A percentile compares a stretch with the other conserved stretches of the same genome.
These are phyloP conservation scores for Candida sanyiensis DNA, from an alignment of 805 yeast genomes.

Conservation along the genomic window DNA sequence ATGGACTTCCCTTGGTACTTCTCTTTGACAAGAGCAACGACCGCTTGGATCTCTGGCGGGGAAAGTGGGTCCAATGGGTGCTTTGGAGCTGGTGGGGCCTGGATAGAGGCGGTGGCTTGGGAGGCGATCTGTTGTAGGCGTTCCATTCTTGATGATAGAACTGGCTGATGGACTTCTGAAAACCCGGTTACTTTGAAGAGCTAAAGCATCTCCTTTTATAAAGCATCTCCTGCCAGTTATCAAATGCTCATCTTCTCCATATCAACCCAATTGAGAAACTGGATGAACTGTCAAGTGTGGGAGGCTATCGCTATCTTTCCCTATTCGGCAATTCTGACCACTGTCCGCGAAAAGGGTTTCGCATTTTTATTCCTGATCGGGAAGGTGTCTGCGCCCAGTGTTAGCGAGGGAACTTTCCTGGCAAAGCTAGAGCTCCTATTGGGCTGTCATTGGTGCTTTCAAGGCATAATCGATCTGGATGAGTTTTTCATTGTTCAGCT, in stretches of 20 bases:
- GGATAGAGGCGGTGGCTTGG: conserved; percentile 51
- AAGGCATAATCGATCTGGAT: neutral
- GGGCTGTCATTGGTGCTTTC: neutral
- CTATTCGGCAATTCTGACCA: too few species aligned
- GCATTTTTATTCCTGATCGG: conserved; percentile 3
- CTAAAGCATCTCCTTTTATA: conserved; percentile 1
- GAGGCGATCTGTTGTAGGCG: conserved; percentile 59
- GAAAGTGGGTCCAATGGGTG: conserved; percentile 73
- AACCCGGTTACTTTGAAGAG: too few species aligned
- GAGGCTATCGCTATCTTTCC: neutral
- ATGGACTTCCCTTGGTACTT: conserved; percentile 41
- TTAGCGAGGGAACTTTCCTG: neutral
- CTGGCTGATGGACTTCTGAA: too few species aligned
- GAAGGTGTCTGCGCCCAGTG: conserved; percentile 3
- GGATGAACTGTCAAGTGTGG: neutral
- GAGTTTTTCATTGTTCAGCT: too few species aligned
- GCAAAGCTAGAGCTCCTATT: neutral
- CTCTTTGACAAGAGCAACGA: conserved; percentile 45
- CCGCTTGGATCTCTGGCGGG: conserved; percentile 54
- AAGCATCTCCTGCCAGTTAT: neutral
- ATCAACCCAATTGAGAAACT: neutral
- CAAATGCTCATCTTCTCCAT: neutral
- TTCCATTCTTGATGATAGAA: conserved; percentile 39
- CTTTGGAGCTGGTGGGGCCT: conserved; percentile 49
- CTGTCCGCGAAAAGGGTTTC: too few species aligned